A percentile compares a stretch with the other conserved stretches of the same genome.
phyloP scores from a whole-genome alignment of 345 rosid species.

The Citropsis articulata region DNA sequence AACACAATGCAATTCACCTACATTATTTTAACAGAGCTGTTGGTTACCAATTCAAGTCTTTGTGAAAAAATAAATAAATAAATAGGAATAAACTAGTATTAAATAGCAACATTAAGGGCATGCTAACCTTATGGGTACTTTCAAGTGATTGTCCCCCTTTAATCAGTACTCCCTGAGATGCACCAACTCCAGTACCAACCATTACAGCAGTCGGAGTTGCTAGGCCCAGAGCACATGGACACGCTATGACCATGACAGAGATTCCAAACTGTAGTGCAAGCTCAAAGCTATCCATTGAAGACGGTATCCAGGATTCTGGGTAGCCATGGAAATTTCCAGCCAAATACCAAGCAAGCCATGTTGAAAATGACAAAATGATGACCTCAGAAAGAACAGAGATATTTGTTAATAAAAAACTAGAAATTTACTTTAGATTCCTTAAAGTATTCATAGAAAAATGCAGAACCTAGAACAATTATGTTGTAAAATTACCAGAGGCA shows the following conservation, averaged over 20 bases:
- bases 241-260: slow-evolving; percentile 97
- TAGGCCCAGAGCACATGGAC: slow-evolving; percentile 94
- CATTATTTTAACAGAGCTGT: background rate
- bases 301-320: slow-evolving; percentile 88
- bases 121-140: slow-evolving; percentile 71
- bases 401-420: background rate
- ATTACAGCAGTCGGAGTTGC: slow-evolving; percentile 99
- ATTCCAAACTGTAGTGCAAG: slow-evolving; percentile 97
- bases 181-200: slow-evolving; percentile 99
- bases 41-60: background rate
- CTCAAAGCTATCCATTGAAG: slow-evolving; percentile 90
- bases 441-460: background rate
- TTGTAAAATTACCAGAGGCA: slow-evolving; percentile 61
- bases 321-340: slow-evolving; percentile 79
- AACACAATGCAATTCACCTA: slow-evolving; percentile 89
- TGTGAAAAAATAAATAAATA: no score
- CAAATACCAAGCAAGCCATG: slow-evolving; percentile 91
- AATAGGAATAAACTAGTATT: background rate
- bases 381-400: slow-evolving; percentile 43
- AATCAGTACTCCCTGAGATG: slow-evolving; percentile 88
- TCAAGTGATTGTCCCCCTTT: slow-evolving; percentile 98
- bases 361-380: slow-evolving; percentile 63
- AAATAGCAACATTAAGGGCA: background rate
- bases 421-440: background rate
- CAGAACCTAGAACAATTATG: background rate